Conservation (phyloP, 441 rosid species). For the Arabidopsis hybrid region DNA sequence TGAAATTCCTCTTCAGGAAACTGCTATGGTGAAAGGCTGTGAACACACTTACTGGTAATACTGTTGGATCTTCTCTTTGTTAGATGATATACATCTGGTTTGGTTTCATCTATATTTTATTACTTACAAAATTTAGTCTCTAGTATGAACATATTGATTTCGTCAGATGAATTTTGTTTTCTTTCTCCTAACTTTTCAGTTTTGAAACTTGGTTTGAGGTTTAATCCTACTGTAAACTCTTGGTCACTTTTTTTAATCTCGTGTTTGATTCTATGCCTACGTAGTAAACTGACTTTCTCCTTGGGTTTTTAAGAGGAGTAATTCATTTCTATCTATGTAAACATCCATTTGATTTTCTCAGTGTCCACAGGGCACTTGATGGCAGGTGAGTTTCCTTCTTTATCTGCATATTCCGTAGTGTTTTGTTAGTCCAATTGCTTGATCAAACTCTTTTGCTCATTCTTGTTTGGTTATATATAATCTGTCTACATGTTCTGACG, state of each 20-base stretch:
- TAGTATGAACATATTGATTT: neutral
- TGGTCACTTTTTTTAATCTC: neutral
- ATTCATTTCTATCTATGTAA: slow-evolving; percentile 61
- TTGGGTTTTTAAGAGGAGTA: slow-evolving; percentile 29
- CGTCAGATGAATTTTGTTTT: neutral
- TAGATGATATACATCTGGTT: slow-evolving; percentile 3
- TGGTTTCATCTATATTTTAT: neutral
- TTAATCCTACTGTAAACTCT: neutral
- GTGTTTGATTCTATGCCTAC: slow-evolving; percentile 5
- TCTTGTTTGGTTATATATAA: slow-evolving; percentile 3
- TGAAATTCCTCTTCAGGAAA: slow-evolving; percentile 44
- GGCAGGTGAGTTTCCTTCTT: slow-evolving; percentile 66
- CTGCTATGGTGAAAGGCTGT: slow-evolving; percentile 50
- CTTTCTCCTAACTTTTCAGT: neutral
- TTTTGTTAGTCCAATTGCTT: slow-evolving; percentile 2
- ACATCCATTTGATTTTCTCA: slow-evolving; percentile 82
- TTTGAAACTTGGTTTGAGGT: slow-evolving; percentile 4
- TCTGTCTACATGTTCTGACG: neutral
- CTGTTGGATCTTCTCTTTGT: neutral
- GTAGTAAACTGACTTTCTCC: slow-evolving; percentile 7
- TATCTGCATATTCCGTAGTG: neutral
- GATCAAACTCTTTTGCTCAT: neutral
- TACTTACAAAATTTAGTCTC: neutral
- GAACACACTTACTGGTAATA: slow-evolving; percentile 48
- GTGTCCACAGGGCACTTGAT: slow-evolving; percentile 79